A percentile compares a stretch with the other conserved stretches of the same genome.
phyloP scores from a whole-genome alignment of 2,329 filamentous ascomycete species.

The Didymellaceae sp. region DNA sequence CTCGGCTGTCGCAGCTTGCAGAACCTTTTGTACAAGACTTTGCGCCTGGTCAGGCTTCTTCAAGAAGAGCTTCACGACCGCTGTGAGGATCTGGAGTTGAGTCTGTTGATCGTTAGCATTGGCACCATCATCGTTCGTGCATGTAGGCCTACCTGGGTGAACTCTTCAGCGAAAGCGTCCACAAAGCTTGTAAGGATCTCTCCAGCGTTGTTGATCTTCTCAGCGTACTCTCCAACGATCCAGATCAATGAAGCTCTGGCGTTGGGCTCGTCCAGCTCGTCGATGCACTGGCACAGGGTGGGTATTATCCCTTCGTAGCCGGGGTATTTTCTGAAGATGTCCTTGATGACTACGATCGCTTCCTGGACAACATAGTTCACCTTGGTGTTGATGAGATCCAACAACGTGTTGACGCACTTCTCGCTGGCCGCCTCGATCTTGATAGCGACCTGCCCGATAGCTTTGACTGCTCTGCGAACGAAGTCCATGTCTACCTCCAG shows the following conservation, averaged over 20 bases:
- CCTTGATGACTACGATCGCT: constrained; percentile 98
- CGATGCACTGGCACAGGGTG: constrained; percentile 93
- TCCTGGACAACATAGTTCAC: constrained; percentile 99
- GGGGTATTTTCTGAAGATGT: constrained; percentile 96
- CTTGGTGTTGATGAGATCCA: constrained; percentile 95
- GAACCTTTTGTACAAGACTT: constrained; percentile 88
- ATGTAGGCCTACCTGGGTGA: constrained; percentile 75
- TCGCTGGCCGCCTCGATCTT: constrained; percentile 96
- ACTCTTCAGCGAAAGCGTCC: constrained; percentile 93
- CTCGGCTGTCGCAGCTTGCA: constrained; percentile 90
- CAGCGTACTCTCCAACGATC: constrained; percentile 98
- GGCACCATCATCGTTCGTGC: not conserved
- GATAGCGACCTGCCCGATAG: constrained; percentile 97
- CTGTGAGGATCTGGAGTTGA: constrained; percentile 96
- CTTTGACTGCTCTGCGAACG: constrained; percentile 89
- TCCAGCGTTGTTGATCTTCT: constrained; percentile 99
- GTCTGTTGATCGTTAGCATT: constrained; percentile 65
- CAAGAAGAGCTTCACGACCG: constrained; percentile 95
- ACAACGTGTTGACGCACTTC: constrained; percentile 90
- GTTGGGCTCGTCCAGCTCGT: constrained; percentile 93
- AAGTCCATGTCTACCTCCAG: constrained; percentile 99
- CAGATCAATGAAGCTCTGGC: constrained; percentile 92
- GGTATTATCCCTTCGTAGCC: constrained; percentile 98
- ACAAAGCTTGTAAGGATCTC: constrained; percentile 92
- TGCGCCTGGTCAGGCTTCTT: constrained; percentile 96